A percentile compares a stretch with the other conserved stretches of the same genome.
These are phyloP conservation scores for Gastrodia elata DNA, from an alignment of 106 monocot genomes.

Conservation along the genomic window DNA sequence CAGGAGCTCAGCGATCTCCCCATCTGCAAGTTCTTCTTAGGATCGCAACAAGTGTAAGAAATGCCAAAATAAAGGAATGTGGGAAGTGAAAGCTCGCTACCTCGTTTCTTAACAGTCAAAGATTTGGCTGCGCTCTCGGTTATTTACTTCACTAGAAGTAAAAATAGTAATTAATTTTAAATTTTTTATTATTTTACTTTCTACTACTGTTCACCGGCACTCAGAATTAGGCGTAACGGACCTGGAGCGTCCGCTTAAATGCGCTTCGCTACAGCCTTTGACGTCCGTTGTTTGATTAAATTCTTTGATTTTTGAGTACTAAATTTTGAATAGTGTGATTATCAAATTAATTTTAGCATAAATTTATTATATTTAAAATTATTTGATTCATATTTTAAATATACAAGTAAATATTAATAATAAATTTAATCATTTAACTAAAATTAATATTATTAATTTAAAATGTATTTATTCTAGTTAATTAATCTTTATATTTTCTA, in stretches of 20 bases:
- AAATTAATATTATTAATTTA: too few species aligned
- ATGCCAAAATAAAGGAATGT: background rate
- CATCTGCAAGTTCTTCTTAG: slow-evolving; percentile 11
- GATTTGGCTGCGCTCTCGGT: background rate
- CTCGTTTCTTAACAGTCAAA: background rate
- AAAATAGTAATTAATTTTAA: background rate
- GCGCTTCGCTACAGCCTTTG: background rate
- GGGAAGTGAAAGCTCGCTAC: background rate
- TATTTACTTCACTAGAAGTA: background rate
- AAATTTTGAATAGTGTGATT: too few species aligned
- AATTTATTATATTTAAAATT: too few species aligned
- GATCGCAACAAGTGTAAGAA: too few species aligned
- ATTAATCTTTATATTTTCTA: too few species aligned
- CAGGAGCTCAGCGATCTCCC: slow-evolving; percentile 30
- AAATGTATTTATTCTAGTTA: too few species aligned
- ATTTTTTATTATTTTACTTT: background rate
- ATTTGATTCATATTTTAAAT: too few species aligned
- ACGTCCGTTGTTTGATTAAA: too few species aligned
- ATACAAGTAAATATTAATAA: too few species aligned
- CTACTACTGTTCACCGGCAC: background rate
- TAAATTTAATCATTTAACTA: too few species aligned
- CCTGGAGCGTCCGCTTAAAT: background rate
- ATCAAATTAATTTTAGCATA: too few species aligned
- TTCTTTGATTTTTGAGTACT: too few species aligned
- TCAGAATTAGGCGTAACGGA: background rate